Conservation (phyloP, 2,329 filamentous ascomycete species). For the Pseudogymnoascus sp. region DNA sequence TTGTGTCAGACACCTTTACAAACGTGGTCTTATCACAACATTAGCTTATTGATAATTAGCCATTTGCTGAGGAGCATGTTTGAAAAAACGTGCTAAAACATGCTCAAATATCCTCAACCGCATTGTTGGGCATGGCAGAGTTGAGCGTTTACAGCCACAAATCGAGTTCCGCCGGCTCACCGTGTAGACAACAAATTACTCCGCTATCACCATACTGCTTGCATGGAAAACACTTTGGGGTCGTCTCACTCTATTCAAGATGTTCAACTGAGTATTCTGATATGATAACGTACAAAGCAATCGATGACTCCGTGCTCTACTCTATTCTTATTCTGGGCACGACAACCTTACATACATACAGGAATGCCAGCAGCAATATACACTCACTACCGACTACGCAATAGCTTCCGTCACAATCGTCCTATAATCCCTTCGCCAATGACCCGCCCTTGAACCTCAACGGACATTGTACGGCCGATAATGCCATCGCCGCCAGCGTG, state of each 20-base stretch:
- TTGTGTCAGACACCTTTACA: neutral
- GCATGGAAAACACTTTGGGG: too few species aligned
- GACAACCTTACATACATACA: too few species aligned
- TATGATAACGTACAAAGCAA: too few species aligned
- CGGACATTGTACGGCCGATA: slow-evolving; percentile 9
- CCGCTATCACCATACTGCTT: too few species aligned
- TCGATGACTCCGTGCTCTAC: too few species aligned
- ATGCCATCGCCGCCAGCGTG: neutral
- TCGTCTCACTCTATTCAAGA: too few species aligned
- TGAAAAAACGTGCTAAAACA: neutral
- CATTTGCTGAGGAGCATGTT: neutral
- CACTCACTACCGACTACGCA: neutral
- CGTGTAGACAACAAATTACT: too few species aligned
- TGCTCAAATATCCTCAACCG: neutral
- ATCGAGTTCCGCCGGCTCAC: too few species aligned
- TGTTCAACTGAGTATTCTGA: too few species aligned
- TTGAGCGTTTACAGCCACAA: neutral
- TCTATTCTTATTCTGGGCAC: too few species aligned
- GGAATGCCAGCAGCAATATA: too few species aligned
- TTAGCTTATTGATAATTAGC: neutral
- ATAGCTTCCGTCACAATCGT: neutral
- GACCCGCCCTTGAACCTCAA: slow-evolving; percentile 1
- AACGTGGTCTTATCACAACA: neutral
- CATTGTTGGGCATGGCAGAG: neutral
- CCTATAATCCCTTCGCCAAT: slow-evolving; percentile 6